Conservation (phyloP, 129 eudicot species). For the Sambucus nigra region DNA sequence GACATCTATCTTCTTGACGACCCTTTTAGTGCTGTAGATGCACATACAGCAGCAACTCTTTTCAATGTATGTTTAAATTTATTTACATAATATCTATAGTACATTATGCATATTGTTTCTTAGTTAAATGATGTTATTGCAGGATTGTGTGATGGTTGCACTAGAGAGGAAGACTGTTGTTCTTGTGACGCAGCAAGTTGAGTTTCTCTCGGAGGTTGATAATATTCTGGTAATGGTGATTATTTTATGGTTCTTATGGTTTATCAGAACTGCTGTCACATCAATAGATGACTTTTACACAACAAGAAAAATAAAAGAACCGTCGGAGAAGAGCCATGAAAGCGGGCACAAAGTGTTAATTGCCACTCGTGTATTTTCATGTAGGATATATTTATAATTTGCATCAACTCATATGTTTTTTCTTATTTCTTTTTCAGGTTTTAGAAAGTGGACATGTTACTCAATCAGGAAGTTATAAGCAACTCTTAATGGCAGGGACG, state of each 20-base stretch:
- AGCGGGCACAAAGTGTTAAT: too few species aligned
- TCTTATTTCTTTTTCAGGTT: slow-evolving; percentile 43
- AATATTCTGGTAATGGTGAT: slow-evolving; percentile 64
- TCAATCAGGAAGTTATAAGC: too few species aligned
- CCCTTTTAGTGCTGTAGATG: slow-evolving; percentile 89
- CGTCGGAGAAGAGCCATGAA: too few species aligned
- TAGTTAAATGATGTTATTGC: slow-evolving; percentile 14
- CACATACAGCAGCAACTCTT: slow-evolving; percentile 78
- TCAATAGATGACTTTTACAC: too few species aligned
- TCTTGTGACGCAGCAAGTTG: slow-evolving; percentile 88
- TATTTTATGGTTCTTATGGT: too few species aligned
- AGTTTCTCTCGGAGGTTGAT: slow-evolving; percentile 60
- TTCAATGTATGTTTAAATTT: slow-evolving; percentile 38
- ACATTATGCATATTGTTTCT: not conserved
- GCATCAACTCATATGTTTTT: not conserved
- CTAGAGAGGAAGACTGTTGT: slow-evolving; percentile 51
- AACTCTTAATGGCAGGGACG: too few species aligned
- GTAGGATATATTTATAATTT: not conserved
- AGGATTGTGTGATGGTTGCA: slow-evolving; percentile 75
- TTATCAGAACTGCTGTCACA: too few species aligned
- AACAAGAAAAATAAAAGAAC: too few species aligned
- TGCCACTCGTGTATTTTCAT: not conserved
- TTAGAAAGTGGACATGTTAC: slow-evolving; percentile 52
- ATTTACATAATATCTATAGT: not conserved
- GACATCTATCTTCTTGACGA: slow-evolving; percentile 85